Percentiles rank a stretch among this genome's conserved stretches.
These are phyloP conservation scores for Tetrapisispora namnaoensis DNA, from an alignment of 805 yeast genomes.

Conservation along the genomic window DNA sequence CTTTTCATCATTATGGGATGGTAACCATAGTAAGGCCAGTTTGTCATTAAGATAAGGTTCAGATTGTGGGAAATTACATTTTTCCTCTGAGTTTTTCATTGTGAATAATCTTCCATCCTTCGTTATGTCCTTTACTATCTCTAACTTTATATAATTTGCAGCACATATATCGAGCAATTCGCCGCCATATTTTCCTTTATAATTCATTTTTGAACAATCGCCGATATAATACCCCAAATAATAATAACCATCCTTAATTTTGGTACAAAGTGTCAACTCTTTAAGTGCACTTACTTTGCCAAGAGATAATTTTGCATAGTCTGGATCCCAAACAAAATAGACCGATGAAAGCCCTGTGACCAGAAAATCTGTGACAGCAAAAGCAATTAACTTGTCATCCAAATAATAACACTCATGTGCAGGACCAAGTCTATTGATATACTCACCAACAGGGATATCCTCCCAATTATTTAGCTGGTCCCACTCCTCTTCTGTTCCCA, in stretches of 20 bases:
- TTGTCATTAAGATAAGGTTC: conserved; percentile 5
- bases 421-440: conserved; percentile 40
- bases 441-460: conserved; percentile 8
- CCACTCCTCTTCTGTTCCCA: conserved; percentile 20
- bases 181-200: conserved; percentile 73
- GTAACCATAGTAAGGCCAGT: conserved; percentile 2
- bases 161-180: conserved; percentile 51
- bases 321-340: conserved; percentile 85
- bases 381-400: conserved; percentile 54
- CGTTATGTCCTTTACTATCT: conserved; percentile 9
- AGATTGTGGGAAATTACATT: background rate
- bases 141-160: conserved; percentile 32
- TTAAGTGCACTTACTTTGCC: conserved; percentile 72
- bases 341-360: conserved; percentile 75
- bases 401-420: conserved; percentile 71
- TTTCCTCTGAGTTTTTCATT: conserved; percentile 3
- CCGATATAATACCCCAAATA: conserved; percentile 75
- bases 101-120: conserved; percentile 23
- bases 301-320: conserved; percentile 52
- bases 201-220: conserved; percentile 74
- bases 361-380: conserved; percentile 67
- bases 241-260: conserved; percentile 41
- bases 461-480: conserved; percentile 33
- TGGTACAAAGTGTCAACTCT: conserved; percentile 49
- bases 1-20: background rate